Conservation (phyloP, 352 stramenopile genomes). For the Phytophthora quininea region DNA sequence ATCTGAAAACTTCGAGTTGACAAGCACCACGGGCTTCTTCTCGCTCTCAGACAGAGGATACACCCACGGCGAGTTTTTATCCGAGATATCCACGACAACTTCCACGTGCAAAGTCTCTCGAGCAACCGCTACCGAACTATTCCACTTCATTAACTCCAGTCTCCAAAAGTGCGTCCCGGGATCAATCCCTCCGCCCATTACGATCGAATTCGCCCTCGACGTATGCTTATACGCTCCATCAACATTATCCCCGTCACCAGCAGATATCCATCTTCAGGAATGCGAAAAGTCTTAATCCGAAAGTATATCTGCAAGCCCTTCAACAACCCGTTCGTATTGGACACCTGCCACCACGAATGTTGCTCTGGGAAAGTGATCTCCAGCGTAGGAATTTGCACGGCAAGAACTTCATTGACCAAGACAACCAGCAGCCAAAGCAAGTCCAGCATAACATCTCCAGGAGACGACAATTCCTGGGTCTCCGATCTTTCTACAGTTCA, state of each 20-base stretch:
- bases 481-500: slow-evolving; percentile 10
- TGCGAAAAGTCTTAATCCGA: slow-evolving; percentile 28
- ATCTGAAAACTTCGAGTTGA: slow-evolving; percentile 28
- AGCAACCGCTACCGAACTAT: background rate
- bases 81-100: slow-evolving; percentile 38
- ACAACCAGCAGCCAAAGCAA: background rate
- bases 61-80: slow-evolving; percentile 26
- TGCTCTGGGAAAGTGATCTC: slow-evolving; percentile 41
- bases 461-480: background rate
- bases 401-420: background rate
- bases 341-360: slow-evolving; percentile 43
- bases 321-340: slow-evolving; percentile 17
- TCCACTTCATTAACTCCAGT: slow-evolving; percentile 36
- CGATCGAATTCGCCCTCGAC: slow-evolving; percentile 15
- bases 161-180: slow-evolving; percentile 57
- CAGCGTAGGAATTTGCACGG: slow-evolving; percentile 3
- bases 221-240: slow-evolving; percentile 19
- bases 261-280: slow-evolving; percentile 49
- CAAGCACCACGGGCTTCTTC: slow-evolving; percentile 27
- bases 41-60: slow-evolving; percentile 15
- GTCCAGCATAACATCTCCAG: slow-evolving; percentile 9
- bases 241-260: slow-evolving; percentile 46
- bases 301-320: slow-evolving; percentile 33
- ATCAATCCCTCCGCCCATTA: slow-evolving; percentile 33
- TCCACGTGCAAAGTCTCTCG: slow-evolving; percentile 49